Conservation (phyloP, 441 rosid genomes). For the Bocquillonia castaneifolia region DNA sequence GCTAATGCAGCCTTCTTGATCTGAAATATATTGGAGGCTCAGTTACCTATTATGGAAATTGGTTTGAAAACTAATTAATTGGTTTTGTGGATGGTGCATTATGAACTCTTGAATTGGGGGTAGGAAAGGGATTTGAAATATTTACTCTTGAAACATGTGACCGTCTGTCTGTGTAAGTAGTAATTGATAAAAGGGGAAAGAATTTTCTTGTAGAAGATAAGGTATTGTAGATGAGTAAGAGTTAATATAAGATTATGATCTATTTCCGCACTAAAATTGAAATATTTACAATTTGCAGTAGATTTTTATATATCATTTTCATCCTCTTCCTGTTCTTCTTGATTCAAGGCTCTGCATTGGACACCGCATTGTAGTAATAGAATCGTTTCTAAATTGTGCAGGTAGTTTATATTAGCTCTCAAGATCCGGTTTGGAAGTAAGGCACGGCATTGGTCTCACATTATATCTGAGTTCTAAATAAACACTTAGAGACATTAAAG, state of each 20-base stretch:
- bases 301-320: background rate
- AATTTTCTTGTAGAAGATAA: background rate
- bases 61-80: background rate
- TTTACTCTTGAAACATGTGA: background rate
- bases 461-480: background rate
- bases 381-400: constrained; percentile 19
- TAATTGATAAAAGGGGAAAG: background rate
- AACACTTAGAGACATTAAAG: background rate
- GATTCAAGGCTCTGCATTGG: background rate
- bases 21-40: background rate
- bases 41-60: background rate
- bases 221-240: background rate
- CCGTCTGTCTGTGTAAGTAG: background rate
- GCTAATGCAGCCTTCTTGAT: background rate
- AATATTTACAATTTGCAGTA: background rate
- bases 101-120: constrained; percentile 1
- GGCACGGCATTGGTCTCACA: background rate
- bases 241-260: background rate
- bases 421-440: constrained; percentile 20
- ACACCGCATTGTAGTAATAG: background rate
- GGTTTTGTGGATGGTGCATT: background rate
- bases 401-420: constrained; percentile 17
- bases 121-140: background rate
- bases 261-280: constrained; percentile 1
- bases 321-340: background rate